phyloP scores from a whole-genome alignment of 1,139 yeast species.

The Yamadazyma sp. region DNA sequence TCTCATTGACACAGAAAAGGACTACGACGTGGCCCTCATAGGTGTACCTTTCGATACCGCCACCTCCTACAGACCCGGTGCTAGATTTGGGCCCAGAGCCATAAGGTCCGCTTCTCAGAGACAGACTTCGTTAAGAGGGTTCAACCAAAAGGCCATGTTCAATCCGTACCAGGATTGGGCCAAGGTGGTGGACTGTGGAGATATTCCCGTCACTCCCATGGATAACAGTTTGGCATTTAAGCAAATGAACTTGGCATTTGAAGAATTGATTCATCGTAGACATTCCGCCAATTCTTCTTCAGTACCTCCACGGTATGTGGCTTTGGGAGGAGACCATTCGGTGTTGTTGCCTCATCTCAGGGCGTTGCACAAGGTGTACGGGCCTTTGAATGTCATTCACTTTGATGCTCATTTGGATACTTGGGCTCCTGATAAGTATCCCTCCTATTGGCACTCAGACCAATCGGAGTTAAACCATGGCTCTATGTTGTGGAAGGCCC shows the following conservation, averaged over 20 bases:
- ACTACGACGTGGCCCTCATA: slow-evolving; percentile 64
- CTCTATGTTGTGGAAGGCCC: slow-evolving; percentile 79
- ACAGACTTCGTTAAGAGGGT: slow-evolving; percentile 65
- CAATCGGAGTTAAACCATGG: slow-evolving; percentile 73
- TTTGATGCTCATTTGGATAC: slow-evolving; percentile 82
- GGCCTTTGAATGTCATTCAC: slow-evolving; percentile 67
- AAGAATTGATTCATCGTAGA: slow-evolving; percentile 47
- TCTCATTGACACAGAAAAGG: slow-evolving; percentile 43
- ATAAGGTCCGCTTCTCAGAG: slow-evolving; percentile 73
- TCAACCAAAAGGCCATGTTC: slow-evolving; percentile 61
- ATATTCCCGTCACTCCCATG: slow-evolving; percentile 77
- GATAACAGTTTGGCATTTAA: slow-evolving; percentile 66
- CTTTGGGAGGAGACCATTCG: slow-evolving; percentile 80
- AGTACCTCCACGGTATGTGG: slow-evolving; percentile 60
- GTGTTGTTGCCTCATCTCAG: slow-evolving; percentile 69
- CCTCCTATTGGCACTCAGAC: slow-evolving; percentile 68
- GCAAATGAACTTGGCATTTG: slow-evolving; percentile 71
- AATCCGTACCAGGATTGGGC: slow-evolving; percentile 75
- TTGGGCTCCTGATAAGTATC: slow-evolving; percentile 69
- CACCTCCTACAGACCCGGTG: slow-evolving; percentile 71
- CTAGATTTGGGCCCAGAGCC: slow-evolving; percentile 79
- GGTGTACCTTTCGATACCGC: slow-evolving; percentile 84
- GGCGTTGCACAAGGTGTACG: slow-evolving; percentile 57
- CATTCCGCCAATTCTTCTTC: slow-evolving; percentile 21
- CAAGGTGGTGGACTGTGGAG: slow-evolving; percentile 72